A percentile compares a stretch with the other conserved stretches of the same genome.
Evolutionary conservation across 2,329 filamentous ascomycete species (phyloP).

Genomic region (Lasiodiplodia citricola): DNA sequence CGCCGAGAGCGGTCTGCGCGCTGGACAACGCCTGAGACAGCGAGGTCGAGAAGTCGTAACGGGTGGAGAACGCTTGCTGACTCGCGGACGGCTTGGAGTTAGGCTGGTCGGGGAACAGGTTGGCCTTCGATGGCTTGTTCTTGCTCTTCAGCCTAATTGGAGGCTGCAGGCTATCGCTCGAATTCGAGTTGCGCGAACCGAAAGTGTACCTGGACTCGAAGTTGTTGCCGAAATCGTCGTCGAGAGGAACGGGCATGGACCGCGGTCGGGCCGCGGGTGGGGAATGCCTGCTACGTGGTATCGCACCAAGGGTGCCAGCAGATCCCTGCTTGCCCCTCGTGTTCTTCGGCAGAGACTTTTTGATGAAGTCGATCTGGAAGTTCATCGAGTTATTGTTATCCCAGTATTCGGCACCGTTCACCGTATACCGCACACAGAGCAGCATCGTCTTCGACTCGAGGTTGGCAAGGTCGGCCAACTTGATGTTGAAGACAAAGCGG

Average conservation of each 20-base stretch:
- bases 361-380: constrained; percentile 92
- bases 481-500: constrained; percentile 92
- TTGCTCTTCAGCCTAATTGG: constrained; percentile 73
- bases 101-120: constrained; percentile 62
- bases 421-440: constrained; percentile 87
- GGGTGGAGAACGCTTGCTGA: constrained; percentile 82
- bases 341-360: constrained; percentile 67
- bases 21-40: constrained; percentile 80
- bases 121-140: constrained; percentile 62
- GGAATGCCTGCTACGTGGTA: constrained; percentile 56
- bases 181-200: constrained; percentile 44
- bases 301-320: constrained; percentile 57
- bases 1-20: constrained; percentile 67
- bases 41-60: constrained; percentile 96
- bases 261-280: constrained; percentile 53
- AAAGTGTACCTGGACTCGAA: constrained; percentile 56
- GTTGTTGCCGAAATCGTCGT: constrained; percentile 70
- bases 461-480: constrained; percentile 87
- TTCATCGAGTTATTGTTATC: constrained; percentile 89
- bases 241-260: constrained; percentile 61
- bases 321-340: constrained; percentile 47
- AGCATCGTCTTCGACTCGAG: constrained; percentile 91
- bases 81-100: constrained; percentile 39
- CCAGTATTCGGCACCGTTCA: constrained; percentile 87
- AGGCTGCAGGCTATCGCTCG: constrained; percentile 65